Evolutionary conservation across 148 eudicot genomes (phyloP), one percentile per base, ranked within the genome.

Genomic region (Bassia scoparia): DNA sequence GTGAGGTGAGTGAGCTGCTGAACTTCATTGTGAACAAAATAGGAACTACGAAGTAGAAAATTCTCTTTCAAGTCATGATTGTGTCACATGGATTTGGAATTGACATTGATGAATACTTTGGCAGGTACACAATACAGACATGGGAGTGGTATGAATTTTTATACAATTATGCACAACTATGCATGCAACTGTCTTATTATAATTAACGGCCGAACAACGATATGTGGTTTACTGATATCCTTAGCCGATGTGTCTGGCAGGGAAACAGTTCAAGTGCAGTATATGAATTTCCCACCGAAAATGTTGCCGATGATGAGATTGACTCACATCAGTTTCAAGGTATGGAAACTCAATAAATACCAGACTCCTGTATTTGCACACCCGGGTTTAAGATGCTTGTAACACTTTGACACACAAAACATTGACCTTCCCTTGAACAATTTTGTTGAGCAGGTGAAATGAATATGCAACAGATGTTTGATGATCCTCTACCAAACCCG

Each of bases 251-350:
- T 49, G 53, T 18, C 6, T 0, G 12, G 17, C 53, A 49, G 53
- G 21, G 12, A 41, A 41, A 41, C 1, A 8, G 12, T 41, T 3
- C 46, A 8, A 49, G 53, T 49, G 20, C 17, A 2, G 21, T 21
- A 15, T 18, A 49, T 49, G 53, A 49, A 2, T 1, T 2, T 5
- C 53, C 5, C 5, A 18, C 21, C 1, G 20, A 49, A 18, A 18
- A 49, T 2, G 53, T 18, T 49, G 53, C 21, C 15, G 53, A 49
- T 12, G 17, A 49, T 18, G 6, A 12, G 18, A 18, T 49, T 17
- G 2, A 49, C 53, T 49, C 21, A 3, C 53, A 41, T 44, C 56
- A 61, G 54, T 50, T 11, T 52, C 80, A 63, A 62, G 66, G 66
- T 61, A 61, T 61, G 23, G 4, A 23, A 56, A 23, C 61, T 23